Percentiles rank a stretch among this genome's conserved stretches.
Evolutionary conservation across 306 rosid genomes (phyloP).

Genomic region (Erythrophleum fordii): DNA sequence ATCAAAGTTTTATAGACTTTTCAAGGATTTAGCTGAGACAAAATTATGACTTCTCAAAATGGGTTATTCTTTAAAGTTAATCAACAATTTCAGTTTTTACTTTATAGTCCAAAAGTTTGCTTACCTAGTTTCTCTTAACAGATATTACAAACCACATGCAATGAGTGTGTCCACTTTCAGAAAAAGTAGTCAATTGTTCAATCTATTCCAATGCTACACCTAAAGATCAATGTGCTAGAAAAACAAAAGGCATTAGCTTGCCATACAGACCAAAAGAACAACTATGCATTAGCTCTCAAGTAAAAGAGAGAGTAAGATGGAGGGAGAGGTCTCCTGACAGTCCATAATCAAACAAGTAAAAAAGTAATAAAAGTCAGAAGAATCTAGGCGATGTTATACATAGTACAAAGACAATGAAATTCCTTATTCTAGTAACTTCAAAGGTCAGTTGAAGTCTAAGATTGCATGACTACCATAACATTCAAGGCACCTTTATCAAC

Average conservation of each 20-base stretch:
- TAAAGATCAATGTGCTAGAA: constrained; percentile 83
- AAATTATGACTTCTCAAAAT: constrained; percentile 26
- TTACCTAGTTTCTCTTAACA: constrained; percentile 67
- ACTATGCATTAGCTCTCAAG: background rate
- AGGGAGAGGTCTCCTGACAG: background rate
- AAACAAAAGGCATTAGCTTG: constrained; percentile 47
- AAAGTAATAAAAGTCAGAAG: constrained; percentile 12
- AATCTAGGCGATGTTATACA: too few species aligned
- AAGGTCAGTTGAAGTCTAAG: too few species aligned
- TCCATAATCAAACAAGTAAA: constrained; percentile 18
- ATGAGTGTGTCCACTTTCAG: constrained; percentile 89
- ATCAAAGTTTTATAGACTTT: background rate
- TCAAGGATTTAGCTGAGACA: constrained; percentile 14
- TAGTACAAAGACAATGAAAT: too few species aligned
- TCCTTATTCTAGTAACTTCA: too few species aligned
- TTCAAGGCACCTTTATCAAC: background rate
- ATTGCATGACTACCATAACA: background rate
- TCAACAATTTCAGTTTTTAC: constrained; percentile 10
- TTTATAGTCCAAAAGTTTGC: constrained; percentile 29
- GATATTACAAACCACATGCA: constrained; percentile 76
- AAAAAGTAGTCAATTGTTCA: constrained; percentile 78
- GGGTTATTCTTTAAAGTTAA: constrained; percentile 19
- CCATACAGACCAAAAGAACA: constrained; percentile 31
- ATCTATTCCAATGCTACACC: constrained; percentile 91
- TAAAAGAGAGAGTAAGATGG: background rate